Evolutionary conservation across 2,329 filamentous ascomycete genomes (phyloP).

Genomic region (Aspergillus alliaceus): DNA sequence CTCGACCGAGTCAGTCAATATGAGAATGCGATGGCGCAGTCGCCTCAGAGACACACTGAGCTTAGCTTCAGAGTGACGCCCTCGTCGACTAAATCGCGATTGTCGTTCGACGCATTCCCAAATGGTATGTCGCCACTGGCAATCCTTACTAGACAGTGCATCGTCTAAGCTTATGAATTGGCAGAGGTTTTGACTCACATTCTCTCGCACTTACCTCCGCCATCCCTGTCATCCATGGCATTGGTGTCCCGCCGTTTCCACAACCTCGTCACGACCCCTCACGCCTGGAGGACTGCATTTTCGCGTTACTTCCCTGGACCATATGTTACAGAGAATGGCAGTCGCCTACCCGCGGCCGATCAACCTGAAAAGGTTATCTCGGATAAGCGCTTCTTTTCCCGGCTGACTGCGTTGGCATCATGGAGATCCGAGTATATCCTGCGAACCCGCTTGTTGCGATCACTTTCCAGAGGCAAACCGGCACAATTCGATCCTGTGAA

Average conservation of each 20-base stretch:
- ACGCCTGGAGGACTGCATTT: slow-evolving; percentile 93
- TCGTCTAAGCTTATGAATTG: slow-evolving; percentile 10
- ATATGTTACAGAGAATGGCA: slow-evolving; percentile 52
- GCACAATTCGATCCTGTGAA: slow-evolving; percentile 51
- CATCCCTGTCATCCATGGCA: slow-evolving; percentile 77
- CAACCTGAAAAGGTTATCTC: slow-evolving; percentile 60
- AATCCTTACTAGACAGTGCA: slow-evolving; percentile 3
- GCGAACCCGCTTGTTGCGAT: slow-evolving; percentile 78
- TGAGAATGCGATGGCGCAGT: slow-evolving; percentile 48
- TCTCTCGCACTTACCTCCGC: slow-evolving; percentile 82
- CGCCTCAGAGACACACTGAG: slow-evolving; percentile 42
- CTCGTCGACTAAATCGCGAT: slow-evolving; percentile 43
- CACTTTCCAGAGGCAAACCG: slow-evolving; percentile 79
- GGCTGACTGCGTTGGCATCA: slow-evolving; percentile 79
- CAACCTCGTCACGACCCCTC: slow-evolving; percentile 80
- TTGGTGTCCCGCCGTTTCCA: slow-evolving; percentile 88
- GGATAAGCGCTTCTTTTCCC: slow-evolving; percentile 76
- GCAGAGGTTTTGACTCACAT: slow-evolving; percentile 90
- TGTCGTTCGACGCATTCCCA: slow-evolving; percentile 64
- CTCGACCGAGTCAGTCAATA: slow-evolving; percentile 49
- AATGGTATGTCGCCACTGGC: slow-evolving; percentile 63
- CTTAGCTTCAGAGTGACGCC: slow-evolving; percentile 54
- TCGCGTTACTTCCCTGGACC: slow-evolving; percentile 84
- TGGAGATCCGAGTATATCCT: slow-evolving; percentile 96
- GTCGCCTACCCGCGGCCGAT: slow-evolving; percentile 47